Evolutionary conservation across 768 basidiomycete species (phyloP).

Genomic region (Tylopilus sp.): DNA sequence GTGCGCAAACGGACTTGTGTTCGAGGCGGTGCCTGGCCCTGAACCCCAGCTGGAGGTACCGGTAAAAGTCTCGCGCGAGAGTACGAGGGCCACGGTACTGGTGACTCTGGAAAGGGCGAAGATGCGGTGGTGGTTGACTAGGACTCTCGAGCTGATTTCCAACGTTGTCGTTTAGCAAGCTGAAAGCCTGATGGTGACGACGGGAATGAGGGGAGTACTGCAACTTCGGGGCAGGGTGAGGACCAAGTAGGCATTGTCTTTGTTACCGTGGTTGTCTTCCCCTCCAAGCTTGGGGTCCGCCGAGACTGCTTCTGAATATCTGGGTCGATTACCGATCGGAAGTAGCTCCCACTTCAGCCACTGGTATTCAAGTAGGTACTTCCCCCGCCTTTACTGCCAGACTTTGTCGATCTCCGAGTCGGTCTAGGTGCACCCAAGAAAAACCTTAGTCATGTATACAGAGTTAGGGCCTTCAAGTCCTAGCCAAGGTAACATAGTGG

Average conservation of each 20-base stretch:
- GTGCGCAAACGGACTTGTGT: constrained; percentile 44
- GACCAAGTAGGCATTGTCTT: constrained; percentile 16
- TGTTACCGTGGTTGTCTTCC: constrained; percentile 8
- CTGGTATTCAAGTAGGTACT: too few species aligned
- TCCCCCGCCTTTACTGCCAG: too few species aligned
- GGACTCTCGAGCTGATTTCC: constrained; percentile 71
- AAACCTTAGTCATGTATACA: too few species aligned
- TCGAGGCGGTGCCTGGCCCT: neutral
- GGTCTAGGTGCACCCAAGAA: too few species aligned
- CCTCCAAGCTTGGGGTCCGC: too few species aligned
- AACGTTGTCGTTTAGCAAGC: constrained; percentile 65
- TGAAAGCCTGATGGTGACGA: constrained; percentile 44
- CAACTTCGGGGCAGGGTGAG: constrained; percentile 9
- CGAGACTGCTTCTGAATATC: too few species aligned
- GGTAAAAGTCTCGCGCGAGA: constrained; percentile 41
- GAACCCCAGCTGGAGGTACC: constrained; percentile 23
- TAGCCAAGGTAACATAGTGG: too few species aligned
- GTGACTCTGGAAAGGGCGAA: constrained; percentile 55
- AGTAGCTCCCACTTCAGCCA: too few species aligned
- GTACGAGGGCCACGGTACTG: constrained; percentile 55
- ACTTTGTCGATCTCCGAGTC: too few species aligned
- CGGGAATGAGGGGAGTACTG: constrained; percentile 32
- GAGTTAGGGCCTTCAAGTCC: too few species aligned
- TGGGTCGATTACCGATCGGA: too few species aligned
- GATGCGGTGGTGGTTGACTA: constrained; percentile 16